Percentiles rank a stretch among this genome's conserved stretches.
Evolutionary conservation across 345 rosid species (phyloP).

Genomic region (Gossypium raimondii): DNA sequence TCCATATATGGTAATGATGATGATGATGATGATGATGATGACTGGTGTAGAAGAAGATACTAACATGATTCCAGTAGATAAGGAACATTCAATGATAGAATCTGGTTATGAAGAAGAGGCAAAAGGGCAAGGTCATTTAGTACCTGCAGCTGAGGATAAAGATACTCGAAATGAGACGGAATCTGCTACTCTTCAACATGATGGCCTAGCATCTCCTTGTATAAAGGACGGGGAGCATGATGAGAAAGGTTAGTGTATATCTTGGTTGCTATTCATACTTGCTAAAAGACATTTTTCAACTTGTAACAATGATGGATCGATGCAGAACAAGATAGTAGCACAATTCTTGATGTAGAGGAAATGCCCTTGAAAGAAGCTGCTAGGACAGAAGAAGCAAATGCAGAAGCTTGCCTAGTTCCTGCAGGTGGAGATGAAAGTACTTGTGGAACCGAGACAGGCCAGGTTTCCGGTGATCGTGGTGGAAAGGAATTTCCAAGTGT

Average conservation of each 20-base stretch:
- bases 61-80: background rate
- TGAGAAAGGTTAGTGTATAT: background rate
- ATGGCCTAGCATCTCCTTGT: background rate
- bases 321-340: constrained; percentile 27
- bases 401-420: background rate
- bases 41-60: constrained; percentile 32
- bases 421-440: background rate
- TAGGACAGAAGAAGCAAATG: background rate
- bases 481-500: constrained; percentile 10
- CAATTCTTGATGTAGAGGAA: constrained; percentile 3
- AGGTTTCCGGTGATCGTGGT: constrained; percentile 12
- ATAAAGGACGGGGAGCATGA: background rate
- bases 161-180: background rate
- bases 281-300: background rate
- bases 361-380: background rate
- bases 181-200: background rate
- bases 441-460: background rate
- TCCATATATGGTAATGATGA: background rate
- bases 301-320: constrained; percentile 9
- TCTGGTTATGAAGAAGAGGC: constrained; percentile 10
- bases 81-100: background rate
- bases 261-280: background rate
- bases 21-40: background rate
- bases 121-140: constrained; percentile 21
- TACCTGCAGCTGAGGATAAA: constrained; percentile 12